Evolutionary conservation across 345 rosid species (phyloP).

Genomic region (Arabidopsis thaliana): DNA sequence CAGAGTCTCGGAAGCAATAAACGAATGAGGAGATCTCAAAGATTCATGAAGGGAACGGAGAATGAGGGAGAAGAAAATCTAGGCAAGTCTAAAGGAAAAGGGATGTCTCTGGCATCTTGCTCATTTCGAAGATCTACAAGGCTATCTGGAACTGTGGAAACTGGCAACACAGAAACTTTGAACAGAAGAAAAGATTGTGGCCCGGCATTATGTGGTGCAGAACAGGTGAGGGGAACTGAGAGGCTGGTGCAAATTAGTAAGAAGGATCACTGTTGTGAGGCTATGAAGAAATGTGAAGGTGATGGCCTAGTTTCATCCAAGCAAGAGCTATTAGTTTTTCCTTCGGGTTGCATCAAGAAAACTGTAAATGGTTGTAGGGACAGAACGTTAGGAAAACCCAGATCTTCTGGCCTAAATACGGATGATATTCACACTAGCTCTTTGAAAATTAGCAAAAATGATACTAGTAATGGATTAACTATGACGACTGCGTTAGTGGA

Average conservation of each 20-base stretch:
- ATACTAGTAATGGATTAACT: conserved; percentile 34
- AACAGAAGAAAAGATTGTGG: conserved; percentile 12
- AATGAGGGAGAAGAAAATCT: conserved; percentile 27
- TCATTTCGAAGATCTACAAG: conserved; percentile 34
- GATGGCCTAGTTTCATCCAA: conserved; percentile 21
- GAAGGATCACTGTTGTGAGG: conserved; percentile 31
- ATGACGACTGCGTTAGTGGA: conserved; percentile 18
- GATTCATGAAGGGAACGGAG: conserved; percentile 39
- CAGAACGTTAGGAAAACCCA: conserved; percentile 15
- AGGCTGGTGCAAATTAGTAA: conserved; percentile 38
- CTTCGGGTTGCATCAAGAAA: conserved; percentile 15
- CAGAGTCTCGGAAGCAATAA: conserved; percentile 21
- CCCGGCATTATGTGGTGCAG: conserved; percentile 5
- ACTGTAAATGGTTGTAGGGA: conserved; percentile 29
- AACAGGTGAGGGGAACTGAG: conserved; percentile 43
- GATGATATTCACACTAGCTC: conserved; percentile 26
- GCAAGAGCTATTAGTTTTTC: conserved; percentile 12
- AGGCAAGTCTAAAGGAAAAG: conserved; percentile 19
- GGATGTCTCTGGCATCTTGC: conserved; percentile 18
- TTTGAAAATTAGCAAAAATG: conserved; percentile 10
- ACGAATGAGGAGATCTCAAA: conserved; percentile 48
- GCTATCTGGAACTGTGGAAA: conserved; percentile 35
- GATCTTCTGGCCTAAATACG: conserved; percentile 16
- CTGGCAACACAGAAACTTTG: conserved; percentile 21
- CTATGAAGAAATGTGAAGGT: conserved; percentile 29